phyloP scores from a whole-genome alignment of 768 basidiomycete genomes.

The Phanerochaete carnosa region DNA sequence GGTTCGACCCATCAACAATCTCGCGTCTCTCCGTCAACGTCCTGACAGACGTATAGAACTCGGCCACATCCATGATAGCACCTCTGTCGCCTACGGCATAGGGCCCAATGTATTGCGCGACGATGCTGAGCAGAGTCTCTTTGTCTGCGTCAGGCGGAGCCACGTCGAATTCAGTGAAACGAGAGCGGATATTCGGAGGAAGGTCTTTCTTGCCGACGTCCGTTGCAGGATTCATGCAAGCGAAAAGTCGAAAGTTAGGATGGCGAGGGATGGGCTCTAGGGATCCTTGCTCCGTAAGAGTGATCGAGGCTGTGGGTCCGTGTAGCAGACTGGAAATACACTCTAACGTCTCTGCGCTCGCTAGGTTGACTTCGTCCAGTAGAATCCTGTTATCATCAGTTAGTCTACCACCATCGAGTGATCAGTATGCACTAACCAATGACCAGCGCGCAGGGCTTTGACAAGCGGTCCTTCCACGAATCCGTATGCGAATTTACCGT shows the following conservation, averaged over 20 bases:
- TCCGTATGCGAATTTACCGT: conserved; percentile 88
- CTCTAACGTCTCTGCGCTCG: conserved; percentile 91
- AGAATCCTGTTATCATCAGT: conserved; percentile 60
- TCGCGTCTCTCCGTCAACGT: conserved; percentile 65
- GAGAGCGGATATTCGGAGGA: conserved; percentile 81
- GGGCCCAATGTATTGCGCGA: conserved; percentile 85
- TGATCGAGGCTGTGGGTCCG: conserved; percentile 83
- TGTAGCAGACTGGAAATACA: conserved; percentile 86
- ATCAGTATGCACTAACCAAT: conserved; percentile 63
- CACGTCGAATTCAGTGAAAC: conserved; percentile 95
- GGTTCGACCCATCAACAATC: conserved; percentile 92
- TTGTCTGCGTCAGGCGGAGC: conserved; percentile 90
- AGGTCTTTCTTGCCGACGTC: conserved; percentile 98
- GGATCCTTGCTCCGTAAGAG: conserved; percentile 89
- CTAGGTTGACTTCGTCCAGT: conserved; percentile 94
- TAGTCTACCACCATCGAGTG: background rate
- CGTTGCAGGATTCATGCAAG: conserved; percentile 99
- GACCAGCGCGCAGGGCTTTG: conserved; percentile 80
- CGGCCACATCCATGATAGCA: conserved; percentile 85
- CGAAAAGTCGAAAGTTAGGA: conserved; percentile 93
- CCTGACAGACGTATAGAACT: conserved; percentile 86
- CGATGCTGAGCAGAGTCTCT: conserved; percentile 84
- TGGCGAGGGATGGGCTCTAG: conserved; percentile 89
- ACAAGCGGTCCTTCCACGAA: conserved; percentile 97
- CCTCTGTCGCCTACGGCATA: conserved; percentile 81